Evolutionary conservation across 345 rosid species (phyloP).

Genomic region (Firmiana major): DNA sequence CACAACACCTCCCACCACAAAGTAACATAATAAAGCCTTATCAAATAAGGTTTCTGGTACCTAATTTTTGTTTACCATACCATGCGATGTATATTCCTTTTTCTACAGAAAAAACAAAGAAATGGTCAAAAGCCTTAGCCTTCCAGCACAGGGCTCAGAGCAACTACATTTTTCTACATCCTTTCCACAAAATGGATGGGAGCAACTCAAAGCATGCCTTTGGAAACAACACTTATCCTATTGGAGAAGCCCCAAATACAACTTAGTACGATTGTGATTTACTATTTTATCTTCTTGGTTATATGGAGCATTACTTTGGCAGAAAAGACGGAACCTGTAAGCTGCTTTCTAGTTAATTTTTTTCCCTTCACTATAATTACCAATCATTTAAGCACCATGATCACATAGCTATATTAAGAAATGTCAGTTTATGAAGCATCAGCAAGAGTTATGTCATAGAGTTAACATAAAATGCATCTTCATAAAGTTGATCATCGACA

Average conservation of each 20-base stretch:
- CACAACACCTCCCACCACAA: neutral
- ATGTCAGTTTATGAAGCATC: neutral
- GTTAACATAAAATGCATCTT: neutral
- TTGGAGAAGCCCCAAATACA: conserved; percentile 58
- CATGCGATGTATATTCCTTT: neutral
- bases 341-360: neutral
- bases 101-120: conserved; percentile 14
- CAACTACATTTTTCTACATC: conserved; percentile 26
- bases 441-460: neutral
- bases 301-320: conserved; percentile 46
- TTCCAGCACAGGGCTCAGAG: conserved; percentile 25
- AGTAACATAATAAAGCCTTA: neutral
- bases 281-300: conserved; percentile 24
- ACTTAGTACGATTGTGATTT: conserved; percentile 35
- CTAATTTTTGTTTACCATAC: neutral
- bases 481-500: neutral
- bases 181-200: conserved; percentile 40
- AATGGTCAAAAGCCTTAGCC: conserved; percentile 23
- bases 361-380: neutral
- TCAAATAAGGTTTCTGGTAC: neutral
- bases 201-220: conserved; percentile 49
- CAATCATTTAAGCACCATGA: neutral
- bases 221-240: conserved; percentile 61
- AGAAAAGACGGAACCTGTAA: conserved; percentile 45
- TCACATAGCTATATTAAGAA: neutral